Evolutionary conservation across 2,329 filamentous ascomycete genomes (phyloP).

Genomic region (Calonectria crousiana): DNA sequence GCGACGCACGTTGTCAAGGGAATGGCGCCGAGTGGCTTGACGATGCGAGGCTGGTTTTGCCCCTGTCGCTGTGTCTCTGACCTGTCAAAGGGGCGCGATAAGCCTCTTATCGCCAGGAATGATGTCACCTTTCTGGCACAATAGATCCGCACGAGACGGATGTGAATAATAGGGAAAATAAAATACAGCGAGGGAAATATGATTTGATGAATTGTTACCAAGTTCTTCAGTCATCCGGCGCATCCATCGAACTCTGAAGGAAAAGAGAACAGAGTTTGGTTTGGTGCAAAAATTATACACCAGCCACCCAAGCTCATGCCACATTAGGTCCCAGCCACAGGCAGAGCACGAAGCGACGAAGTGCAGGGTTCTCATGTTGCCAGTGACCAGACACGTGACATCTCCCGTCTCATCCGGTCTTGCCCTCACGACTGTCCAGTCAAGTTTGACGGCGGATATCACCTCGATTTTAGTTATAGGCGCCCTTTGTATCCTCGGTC

Average conservation of each 20-base stretch:
- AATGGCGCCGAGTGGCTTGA: slow-evolving; percentile 10
- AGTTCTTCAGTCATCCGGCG: neutral
- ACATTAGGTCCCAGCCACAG: neutral
- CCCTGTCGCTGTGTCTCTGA: neutral
- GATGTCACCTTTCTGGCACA: neutral
- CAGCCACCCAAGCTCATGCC: neutral
- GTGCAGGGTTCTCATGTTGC: too few relatives aligned
- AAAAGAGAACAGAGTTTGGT: neutral
- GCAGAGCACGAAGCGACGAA: neutral
- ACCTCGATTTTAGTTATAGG: neutral
- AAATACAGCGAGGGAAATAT: neutral
- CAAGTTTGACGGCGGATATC: neutral
- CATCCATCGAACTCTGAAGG: neutral
- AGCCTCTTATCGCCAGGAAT: neutral
- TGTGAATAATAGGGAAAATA: neutral
- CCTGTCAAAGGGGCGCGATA: neutral
- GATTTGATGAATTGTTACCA: neutral
- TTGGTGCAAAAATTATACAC: neutral
- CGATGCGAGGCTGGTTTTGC: neutral
- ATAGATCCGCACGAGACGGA: neutral
- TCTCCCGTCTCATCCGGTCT: neutral
- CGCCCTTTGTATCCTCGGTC: neutral
- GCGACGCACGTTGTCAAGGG: slow-evolving; percentile 10
- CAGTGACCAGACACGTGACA: neutral
- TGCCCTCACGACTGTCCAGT: neutral